Evolutionary conservation across 2,329 filamentous ascomycete genomes (phyloP), one percentile per base, ranked within the genome.

Genomic region (Verticillium nubilum): DNA sequence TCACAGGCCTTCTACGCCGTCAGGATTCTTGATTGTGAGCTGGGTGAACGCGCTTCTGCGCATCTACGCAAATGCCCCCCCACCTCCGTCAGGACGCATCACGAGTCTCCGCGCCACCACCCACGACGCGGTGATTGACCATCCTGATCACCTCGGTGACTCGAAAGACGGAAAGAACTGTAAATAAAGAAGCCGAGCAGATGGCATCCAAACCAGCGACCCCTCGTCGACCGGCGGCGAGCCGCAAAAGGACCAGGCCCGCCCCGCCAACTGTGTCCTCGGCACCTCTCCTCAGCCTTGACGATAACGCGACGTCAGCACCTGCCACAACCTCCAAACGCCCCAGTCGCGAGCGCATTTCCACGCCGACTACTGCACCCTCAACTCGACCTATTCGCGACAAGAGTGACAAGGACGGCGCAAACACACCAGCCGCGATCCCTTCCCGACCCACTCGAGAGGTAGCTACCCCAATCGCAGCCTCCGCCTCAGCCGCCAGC

Each of bases 181-280:
- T 23, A 53, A 33, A 42, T 58, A 42, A 25, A 52, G 17, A 58
- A 58, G 52, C 29, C 26, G 52, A 54, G 53, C 50, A 62, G n/a
- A 75, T 74, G 73, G 66, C 70, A 57, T 64, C 71, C 50, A 63
- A 66, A 56, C 69, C 72, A 54, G 63, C 74, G 37, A 76, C 74
- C 47, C 76, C 78, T 58, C 73, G 76, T 65, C 70, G 76, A 53
- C 72, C 73, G 23, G 70, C 75, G 7, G 76, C 76, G 33, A 76
- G 75, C 54, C 75, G 79, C 56, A 79, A 78, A 57, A 73, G 80
- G 59, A 79, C 79, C 57, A 75, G 80, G 50, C 80, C 74, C 2
- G 76, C 76, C 52, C 71, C 74, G 6, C 23, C 33, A 12, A n/a
- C 54, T 27, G 33, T 19, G 33, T 9, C 54, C 19, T 7, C 25